A percentile compares a stretch with the other conserved stretches of the same genome.
phyloP scores from a whole-genome alignment of 768 basidiomycete species.

The Cystobasidium tubakii region DNA sequence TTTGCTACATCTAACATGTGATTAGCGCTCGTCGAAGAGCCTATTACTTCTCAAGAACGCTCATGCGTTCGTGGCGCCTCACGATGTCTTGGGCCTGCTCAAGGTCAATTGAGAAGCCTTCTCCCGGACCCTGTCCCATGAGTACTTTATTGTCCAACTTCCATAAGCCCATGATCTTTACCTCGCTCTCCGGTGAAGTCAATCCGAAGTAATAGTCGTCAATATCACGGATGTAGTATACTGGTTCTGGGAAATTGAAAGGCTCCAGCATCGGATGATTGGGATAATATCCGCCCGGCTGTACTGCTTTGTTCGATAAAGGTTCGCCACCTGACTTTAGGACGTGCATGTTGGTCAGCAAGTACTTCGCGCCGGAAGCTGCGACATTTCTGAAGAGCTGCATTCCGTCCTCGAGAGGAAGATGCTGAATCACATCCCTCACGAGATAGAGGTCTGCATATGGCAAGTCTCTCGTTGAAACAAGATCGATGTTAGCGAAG shows the following conservation, averaged over 20 bases:
- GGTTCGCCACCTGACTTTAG: neutral
- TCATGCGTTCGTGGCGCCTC: too few relatives aligned
- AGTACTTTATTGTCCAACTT: too few relatives aligned
- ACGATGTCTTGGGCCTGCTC: too few relatives aligned
- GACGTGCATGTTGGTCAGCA: neutral
- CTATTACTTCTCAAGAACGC: too few relatives aligned
- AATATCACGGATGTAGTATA: neutral
- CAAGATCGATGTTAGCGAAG: slow-evolving; percentile 12
- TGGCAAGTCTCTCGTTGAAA: neutral
- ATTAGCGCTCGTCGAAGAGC: too few relatives aligned
- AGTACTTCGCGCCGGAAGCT: neutral
- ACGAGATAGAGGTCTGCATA: slow-evolving; percentile 5
- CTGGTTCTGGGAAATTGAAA: neutral
- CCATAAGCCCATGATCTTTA: too few relatives aligned
- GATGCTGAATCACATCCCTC: slow-evolving; percentile 12
- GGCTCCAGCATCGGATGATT: neutral
- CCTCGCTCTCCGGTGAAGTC: too few relatives aligned
- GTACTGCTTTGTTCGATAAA: neutral
- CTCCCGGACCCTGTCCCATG: too few relatives aligned
- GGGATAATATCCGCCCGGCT: neutral
- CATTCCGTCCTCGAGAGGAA: slow-evolving; percentile 4
- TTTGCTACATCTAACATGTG: too few relatives aligned
- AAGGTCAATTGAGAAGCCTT: too few relatives aligned
- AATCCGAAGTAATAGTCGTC: neutral
- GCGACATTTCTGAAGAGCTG: neutral